Percentiles rank a stretch among this genome's conserved stretches.
Evolutionary conservation across 2,329 filamentous ascomycete genomes (phyloP).

Genomic region (Pseudogymnoascus sp.): DNA sequence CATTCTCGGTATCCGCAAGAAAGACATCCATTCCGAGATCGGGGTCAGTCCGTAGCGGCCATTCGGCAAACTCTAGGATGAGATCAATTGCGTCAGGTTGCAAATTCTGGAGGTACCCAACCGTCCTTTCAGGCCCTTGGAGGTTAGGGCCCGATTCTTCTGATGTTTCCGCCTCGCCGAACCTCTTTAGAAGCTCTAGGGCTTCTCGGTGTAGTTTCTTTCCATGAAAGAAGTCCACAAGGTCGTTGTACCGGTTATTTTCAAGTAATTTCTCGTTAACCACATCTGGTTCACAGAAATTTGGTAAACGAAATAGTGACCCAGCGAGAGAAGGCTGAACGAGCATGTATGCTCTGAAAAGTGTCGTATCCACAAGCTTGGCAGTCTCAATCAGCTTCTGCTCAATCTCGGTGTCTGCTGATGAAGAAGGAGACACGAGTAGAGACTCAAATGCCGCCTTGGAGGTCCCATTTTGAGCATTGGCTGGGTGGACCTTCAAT

Average conservation of each 20-base stretch:
- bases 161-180: constrained; percentile 54
- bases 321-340: constrained; percentile 76
- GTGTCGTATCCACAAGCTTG: constrained; percentile 80
- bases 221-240: constrained; percentile 96
- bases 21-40: constrained; percentile 87
- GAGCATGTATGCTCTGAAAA: constrained; percentile 95
- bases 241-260: constrained; percentile 78
- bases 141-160: constrained; percentile 48
- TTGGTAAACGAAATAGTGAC: constrained; percentile 87
- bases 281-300: constrained; percentile 93
- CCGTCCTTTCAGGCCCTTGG: constrained; percentile 73
- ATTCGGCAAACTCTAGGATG: constrained; percentile 83
- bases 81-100: constrained; percentile 83
- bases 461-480: constrained; percentile 32
- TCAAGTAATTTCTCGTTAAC: constrained; percentile 90
- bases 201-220: constrained; percentile 89
- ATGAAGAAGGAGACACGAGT: constrained; percentile 35
- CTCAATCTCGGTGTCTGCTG: constrained; percentile 51
- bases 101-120: constrained; percentile 83
- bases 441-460: constrained; percentile 49
- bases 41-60: constrained; percentile 69
- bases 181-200: constrained; percentile 70
- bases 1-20: constrained; percentile 86
- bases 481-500: constrained; percentile 41
- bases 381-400: constrained; percentile 68